A percentile compares a stretch with the other conserved stretches of the same genome.
These are phyloP conservation scores for Leccinum boreale DNA, from an alignment of 768 basidiomycete genomes.

Conservation along the genomic window DNA sequence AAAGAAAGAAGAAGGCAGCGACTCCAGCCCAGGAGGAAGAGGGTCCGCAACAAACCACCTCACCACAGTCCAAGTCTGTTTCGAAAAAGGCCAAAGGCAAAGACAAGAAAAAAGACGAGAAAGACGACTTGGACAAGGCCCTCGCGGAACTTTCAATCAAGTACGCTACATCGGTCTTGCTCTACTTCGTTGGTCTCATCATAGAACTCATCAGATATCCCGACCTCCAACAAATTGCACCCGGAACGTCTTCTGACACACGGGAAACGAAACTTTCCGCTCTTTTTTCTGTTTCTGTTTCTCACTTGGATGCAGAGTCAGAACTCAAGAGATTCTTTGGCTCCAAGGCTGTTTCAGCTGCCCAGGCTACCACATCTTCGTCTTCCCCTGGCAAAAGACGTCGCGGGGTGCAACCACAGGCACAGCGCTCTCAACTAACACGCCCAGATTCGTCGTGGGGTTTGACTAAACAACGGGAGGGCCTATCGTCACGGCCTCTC, in stretches of 20 bases:
- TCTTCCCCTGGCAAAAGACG: slow-evolving; percentile 36
- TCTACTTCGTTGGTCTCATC: not conserved
- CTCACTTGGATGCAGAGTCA: slow-evolving; percentile 82
- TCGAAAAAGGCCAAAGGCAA: slow-evolving; percentile 62
- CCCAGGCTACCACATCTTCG: slow-evolving; percentile 38
- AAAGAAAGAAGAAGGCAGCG: slow-evolving; percentile 38
- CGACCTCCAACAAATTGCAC: slow-evolving; percentile 40
- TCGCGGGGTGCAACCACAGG: slow-evolving; percentile 33
- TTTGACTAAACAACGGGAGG: slow-evolving; percentile 64
- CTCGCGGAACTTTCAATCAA: slow-evolving; percentile 81
- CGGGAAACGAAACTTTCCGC: slow-evolving; percentile 38
- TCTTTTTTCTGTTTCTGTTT: slow-evolving; percentile 75
- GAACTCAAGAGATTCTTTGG: slow-evolving; percentile 96
- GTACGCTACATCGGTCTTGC: slow-evolving; percentile 35
- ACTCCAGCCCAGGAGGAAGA: slow-evolving; percentile 5
- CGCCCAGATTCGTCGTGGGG: slow-evolving; percentile 78
- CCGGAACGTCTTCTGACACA: slow-evolving; percentile 24
- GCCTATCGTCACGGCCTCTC: slow-evolving; percentile 62
- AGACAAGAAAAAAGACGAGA: slow-evolving; percentile 55
- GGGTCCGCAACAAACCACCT: slow-evolving; percentile 1
- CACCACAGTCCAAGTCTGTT: slow-evolving; percentile 40
- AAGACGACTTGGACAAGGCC: slow-evolving; percentile 81
- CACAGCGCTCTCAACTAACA: slow-evolving; percentile 67
- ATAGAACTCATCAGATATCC: slow-evolving; percentile 42
- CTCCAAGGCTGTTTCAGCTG: slow-evolving; percentile 76